Evolutionary conservation across 805 yeast genomes (phyloP), one percentile per base, ranked within the genome.

Genomic region (Lipomyces sp.): DNA sequence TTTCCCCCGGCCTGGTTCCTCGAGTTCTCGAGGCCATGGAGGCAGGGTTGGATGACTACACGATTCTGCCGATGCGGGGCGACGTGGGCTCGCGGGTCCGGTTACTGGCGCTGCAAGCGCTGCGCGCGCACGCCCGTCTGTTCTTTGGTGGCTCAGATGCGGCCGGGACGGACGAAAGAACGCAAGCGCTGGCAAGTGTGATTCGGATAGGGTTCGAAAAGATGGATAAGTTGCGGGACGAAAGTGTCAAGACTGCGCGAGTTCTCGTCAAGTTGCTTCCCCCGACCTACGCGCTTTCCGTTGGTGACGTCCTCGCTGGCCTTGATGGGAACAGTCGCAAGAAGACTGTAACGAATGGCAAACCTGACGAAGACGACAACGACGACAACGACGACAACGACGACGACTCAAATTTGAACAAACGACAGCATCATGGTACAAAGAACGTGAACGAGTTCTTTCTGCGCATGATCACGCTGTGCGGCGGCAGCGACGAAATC

Each of bases 11-110:
- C 16, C 32, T 10, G 26, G 33, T 22, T 13, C 6, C 11, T 34
- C 38, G 6, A 22, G 31, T 36, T 4, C 22, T 39, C 4, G 16
- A 3, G 16, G 24, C 39, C 4, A 23, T 40, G 4, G 13, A 13
- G 2, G 13, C 13, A 1, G 76, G 79, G 31, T 66, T 91, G 13
- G 82, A 83, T 55, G 96, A 90, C 61, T 88, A 89, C 64, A 79
- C 95, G 0, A 69, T 77, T 1, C 85, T 91, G 0, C 79, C 79
- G 24, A 23, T 46, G 8, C 84, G 86, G 62, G 98, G 98, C 8
- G 98, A 90, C 68, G 90, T 89, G n/a, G 98, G 98, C 1, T 79
- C 86, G 41, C 76, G 80, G 60, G 77, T 88, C 1, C 70, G 98
- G 41, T 56, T 63, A 1, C 74, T 82, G 0, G 71, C 82, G 1